Conservation (phyloP, 345 rosid genomes). For the Boechera divaricarpa region DNA sequence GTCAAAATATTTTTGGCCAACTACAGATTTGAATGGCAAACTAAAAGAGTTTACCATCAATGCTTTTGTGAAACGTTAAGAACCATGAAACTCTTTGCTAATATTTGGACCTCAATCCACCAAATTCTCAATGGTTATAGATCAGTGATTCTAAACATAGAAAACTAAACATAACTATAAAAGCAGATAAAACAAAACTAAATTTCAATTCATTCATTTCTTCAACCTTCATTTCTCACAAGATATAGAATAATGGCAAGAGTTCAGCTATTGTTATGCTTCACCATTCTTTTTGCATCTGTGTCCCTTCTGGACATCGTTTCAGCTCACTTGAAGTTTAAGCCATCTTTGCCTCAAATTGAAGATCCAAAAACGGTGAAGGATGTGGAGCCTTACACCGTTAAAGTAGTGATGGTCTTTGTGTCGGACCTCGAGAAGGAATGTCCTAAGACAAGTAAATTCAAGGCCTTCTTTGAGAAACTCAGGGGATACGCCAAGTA, state of each 20-base stretch:
- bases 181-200: neutral
- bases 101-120: constrained; percentile 21
- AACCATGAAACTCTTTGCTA: constrained; percentile 34
- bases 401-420: constrained; percentile 42
- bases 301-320: constrained; percentile 23
- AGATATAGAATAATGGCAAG: constrained; percentile 34
- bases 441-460: constrained; percentile 37
- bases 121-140: constrained; percentile 7
- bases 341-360: constrained; percentile 27
- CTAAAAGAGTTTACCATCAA: neutral
- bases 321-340: constrained; percentile 17
- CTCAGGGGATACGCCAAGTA: constrained; percentile 37
- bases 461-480: constrained; percentile 29
- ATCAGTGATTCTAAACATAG: constrained; percentile 35
- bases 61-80: constrained; percentile 7
- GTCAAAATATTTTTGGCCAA: no score
- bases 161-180: constrained; percentile 29
- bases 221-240: neutral
- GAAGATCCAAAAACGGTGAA: constrained; percentile 33
- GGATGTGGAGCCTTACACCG: constrained; percentile 39
- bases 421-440: constrained; percentile 37
- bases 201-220: constrained; percentile 15
- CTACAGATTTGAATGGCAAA: neutral
- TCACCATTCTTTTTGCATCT: constrained; percentile 20
- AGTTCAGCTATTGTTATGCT: constrained; percentile 35